phyloP scores from a whole-genome alignment of 2,329 filamentous ascomycete species.

The Phialophora verrucosa region DNA sequence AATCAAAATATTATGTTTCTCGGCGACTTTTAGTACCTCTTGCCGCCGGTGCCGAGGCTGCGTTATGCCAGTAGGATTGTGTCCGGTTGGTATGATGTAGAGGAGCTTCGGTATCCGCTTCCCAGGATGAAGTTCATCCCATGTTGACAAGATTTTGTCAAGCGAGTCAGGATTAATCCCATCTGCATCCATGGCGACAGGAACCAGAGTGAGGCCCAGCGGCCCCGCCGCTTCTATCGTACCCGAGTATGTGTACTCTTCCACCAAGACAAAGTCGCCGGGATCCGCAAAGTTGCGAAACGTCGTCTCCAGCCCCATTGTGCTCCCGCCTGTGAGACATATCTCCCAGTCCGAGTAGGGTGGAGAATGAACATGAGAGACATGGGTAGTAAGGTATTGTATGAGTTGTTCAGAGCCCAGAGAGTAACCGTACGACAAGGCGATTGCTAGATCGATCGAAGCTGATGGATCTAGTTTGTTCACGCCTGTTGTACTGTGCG shows the following conservation, averaged over 20 bases:
- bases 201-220: background rate
- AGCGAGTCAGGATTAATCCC: background rate
- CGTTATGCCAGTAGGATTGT: background rate
- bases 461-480: constrained; percentile 1
- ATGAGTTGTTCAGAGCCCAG: constrained; percentile 16
- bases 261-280: constrained; percentile 12
- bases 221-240: constrained; percentile 8
- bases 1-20: constrained; percentile 14
- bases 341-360: background rate
- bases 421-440: constrained; percentile 12
- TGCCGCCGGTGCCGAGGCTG: background rate
- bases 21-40: background rate
- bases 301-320: background rate
- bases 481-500: background rate
- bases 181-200: background rate
- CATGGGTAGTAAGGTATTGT: constrained; percentile 12
- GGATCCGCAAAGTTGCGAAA: constrained; percentile 9
- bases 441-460: constrained; percentile 10
- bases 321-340: background rate
- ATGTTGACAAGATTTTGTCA: background rate
- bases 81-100: background rate
- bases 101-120: background rate
- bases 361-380: constrained; percentile 6
- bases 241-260: constrained; percentile 13
- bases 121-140: background rate